These are phyloP conservation scores for Talaromyces borbonicus DNA, from an alignment of 495 filamentous ascomycete genomes.

Conservation along the genomic window DNA sequence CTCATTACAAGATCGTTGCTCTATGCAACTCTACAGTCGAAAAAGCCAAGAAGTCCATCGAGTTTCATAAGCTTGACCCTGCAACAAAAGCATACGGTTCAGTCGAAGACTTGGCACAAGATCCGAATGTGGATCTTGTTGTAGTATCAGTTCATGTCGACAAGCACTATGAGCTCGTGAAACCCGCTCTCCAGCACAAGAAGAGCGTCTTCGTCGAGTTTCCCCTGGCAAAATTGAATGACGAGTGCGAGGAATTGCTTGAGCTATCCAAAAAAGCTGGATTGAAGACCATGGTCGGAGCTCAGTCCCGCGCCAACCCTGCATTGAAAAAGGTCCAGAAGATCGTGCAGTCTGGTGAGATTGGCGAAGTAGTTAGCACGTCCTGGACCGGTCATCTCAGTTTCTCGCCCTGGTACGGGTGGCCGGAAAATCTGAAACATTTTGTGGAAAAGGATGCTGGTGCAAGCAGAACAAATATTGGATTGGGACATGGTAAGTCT, in stretches of 20 bases:
- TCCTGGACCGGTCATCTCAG: constrained; percentile 33
- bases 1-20: constrained; percentile 46
- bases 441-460: constrained; percentile 35
- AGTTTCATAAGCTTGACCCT: constrained; percentile 28
- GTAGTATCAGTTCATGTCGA: constrained; percentile 47
- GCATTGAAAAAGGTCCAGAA: constrained; percentile 33
- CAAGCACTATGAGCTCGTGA: constrained; percentile 32
- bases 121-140: constrained; percentile 47
- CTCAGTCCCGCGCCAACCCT: constrained; percentile 25
- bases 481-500: constrained; percentile 37
- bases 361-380: constrained; percentile 46
- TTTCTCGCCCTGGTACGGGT: constrained; percentile 20
- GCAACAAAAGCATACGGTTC: constrained; percentile 39
- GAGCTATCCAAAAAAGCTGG: constrained; percentile 22
- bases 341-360: constrained; percentile 34
- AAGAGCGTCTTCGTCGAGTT: constrained; percentile 51
- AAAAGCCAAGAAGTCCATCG: constrained; percentile 37
- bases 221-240: constrained; percentile 21
- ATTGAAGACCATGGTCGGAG: constrained; percentile 35
- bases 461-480: constrained; percentile 43
- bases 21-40: constrained; percentile 45
- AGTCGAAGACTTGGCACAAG: constrained; percentile 34
- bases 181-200: constrained; percentile 37
- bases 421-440: constrained; percentile 29
- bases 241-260: constrained; percentile 32